Evolutionary conservation across 1,284 basidiomycete species (phyloP).

Genomic region (Fomitopsis pinicola): DNA sequence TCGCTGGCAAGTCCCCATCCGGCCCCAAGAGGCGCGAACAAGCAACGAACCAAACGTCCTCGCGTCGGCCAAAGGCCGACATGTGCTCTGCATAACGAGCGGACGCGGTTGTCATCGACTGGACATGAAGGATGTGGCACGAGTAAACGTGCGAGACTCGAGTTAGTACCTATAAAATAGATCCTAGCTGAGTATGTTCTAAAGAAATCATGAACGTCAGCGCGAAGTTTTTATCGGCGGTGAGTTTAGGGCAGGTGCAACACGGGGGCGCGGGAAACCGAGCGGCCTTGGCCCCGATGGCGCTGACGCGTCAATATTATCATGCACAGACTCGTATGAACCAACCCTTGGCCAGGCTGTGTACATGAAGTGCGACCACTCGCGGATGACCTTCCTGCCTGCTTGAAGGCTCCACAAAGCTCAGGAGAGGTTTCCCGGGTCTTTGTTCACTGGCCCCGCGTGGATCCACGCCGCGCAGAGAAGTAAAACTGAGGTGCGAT

Average conservation of each 20-base stretch:
- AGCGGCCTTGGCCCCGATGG: neutral
- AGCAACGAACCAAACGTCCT: slow-evolving; percentile 61
- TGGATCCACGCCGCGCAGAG: no score
- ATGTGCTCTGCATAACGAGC: slow-evolving; percentile 79
- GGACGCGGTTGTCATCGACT: slow-evolving; percentile 70
- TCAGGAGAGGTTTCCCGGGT: no score
- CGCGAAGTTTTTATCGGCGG: neutral
- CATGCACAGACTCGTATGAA: no score
- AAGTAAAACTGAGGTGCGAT: no score
- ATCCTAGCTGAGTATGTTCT: slow-evolving; percentile 89
- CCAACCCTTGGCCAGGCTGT: no score
- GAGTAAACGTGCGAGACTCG: slow-evolving; percentile 85
- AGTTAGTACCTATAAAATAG: slow-evolving; percentile 88
- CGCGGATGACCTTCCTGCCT: no score
- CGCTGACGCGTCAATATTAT: no score
- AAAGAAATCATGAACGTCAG: slow-evolving; percentile 29
- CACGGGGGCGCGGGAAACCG: neutral
- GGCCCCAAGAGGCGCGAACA: neutral
- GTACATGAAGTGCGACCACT: no score
- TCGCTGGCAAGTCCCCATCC: slow-evolving; percentile 4
- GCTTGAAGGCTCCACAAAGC: no score
- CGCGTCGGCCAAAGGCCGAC: slow-evolving; percentile 47
- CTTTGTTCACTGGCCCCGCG: no score
- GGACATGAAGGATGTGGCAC: slow-evolving; percentile 79
- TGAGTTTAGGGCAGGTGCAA: slow-evolving; percentile 3